Percentiles rank a stretch among this genome's conserved stretches.
These are phyloP conservation scores for Claviceps quebecensis DNA, from an alignment of 2,329 filamentous ascomycete species.

Conservation along the genomic window DNA sequence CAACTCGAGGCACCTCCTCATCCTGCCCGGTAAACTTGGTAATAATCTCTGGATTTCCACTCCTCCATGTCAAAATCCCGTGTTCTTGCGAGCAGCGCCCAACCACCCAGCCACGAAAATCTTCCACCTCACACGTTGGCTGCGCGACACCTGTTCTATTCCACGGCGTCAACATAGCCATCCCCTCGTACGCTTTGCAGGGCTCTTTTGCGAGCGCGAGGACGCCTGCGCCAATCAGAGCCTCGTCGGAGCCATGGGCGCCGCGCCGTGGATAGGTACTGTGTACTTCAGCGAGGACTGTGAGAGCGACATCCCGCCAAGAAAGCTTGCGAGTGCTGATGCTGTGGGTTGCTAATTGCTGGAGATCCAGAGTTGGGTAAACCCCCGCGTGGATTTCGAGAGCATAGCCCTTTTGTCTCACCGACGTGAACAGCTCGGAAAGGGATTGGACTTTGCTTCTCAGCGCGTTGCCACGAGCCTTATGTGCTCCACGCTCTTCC, in stretches of 20 bases:
- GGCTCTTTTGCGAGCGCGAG: conserved; percentile 62
- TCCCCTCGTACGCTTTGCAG: conserved; percentile 57
- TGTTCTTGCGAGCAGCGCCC: conserved; percentile 66
- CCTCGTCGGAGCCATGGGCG: conserved; percentile 37
- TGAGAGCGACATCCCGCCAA: conserved; percentile 47
- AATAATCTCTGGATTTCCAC: conserved; percentile 14
- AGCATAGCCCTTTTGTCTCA: conserved; percentile 24
- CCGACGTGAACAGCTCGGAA: conserved; percentile 9
- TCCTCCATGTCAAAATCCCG: conserved; percentile 49
- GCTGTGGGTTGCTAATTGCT: conserved; percentile 63
- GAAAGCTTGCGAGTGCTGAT: conserved; percentile 27
- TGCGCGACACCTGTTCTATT: conserved; percentile 16
- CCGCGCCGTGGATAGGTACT: conserved; percentile 51
- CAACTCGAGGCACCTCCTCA: conserved; percentile 32
- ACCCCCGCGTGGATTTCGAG: conserved; percentile 66
- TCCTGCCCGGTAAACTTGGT: conserved; percentile 8
- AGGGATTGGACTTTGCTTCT: conserved; percentile 9
- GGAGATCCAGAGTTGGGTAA: conserved; percentile 63
- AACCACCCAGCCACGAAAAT: conserved; percentile 49
- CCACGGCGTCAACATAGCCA: conserved; percentile 56
- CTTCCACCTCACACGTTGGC: conserved; percentile 17
- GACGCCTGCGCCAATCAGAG: conserved; percentile 52
- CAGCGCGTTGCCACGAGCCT: conserved; percentile 8
- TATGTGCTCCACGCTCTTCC: background rate
- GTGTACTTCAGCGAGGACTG: conserved; percentile 57